Evolutionary conservation across 2,329 filamentous ascomycete genomes (phyloP).

Genomic region (Pyrenophora graminea): DNA sequence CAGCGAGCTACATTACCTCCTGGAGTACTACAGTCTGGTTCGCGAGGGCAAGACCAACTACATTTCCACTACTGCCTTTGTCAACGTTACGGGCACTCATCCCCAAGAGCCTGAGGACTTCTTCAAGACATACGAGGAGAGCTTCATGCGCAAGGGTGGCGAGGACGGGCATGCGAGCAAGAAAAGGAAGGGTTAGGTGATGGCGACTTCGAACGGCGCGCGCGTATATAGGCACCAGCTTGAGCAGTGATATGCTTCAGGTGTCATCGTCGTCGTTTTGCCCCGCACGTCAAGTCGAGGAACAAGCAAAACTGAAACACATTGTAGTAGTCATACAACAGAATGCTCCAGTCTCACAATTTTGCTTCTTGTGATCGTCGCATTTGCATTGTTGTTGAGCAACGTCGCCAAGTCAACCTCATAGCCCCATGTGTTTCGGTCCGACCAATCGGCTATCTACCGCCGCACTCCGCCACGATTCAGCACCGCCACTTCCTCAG

Average conservation of each 20-base stretch:
- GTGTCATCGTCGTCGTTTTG: too few species aligned
- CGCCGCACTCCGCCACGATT: constrained; percentile 1
- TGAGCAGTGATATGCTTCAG: too few species aligned
- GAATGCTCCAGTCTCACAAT: too few species aligned
- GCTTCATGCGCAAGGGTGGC: constrained; percentile 40
- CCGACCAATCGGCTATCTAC: not conserved
- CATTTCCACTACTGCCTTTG: constrained; percentile 56
- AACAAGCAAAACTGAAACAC: too few species aligned
- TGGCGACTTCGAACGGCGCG: too few species aligned
- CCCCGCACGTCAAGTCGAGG: too few species aligned
- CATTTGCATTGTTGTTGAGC: too few species aligned
- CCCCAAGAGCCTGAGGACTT: constrained; percentile 56
- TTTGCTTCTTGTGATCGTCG: too few species aligned
- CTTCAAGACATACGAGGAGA: constrained; percentile 53
- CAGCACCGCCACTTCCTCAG: constrained; percentile 2
- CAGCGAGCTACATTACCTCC: constrained; percentile 54
- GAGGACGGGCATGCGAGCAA: constrained; percentile 19
- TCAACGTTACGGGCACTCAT: constrained; percentile 54
- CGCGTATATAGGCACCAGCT: too few species aligned
- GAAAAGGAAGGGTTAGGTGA: constrained; percentile 35
- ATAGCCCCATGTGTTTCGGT: too few species aligned
- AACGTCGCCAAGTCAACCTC: too few species aligned
- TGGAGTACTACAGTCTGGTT: constrained; percentile 59
- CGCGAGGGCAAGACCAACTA: constrained; percentile 61
- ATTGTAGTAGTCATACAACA: too few species aligned